These are phyloP conservation scores for Carex cristatella DNA, from an alignment of 176 grass and related monocot species.

Conservation along the genomic window DNA sequence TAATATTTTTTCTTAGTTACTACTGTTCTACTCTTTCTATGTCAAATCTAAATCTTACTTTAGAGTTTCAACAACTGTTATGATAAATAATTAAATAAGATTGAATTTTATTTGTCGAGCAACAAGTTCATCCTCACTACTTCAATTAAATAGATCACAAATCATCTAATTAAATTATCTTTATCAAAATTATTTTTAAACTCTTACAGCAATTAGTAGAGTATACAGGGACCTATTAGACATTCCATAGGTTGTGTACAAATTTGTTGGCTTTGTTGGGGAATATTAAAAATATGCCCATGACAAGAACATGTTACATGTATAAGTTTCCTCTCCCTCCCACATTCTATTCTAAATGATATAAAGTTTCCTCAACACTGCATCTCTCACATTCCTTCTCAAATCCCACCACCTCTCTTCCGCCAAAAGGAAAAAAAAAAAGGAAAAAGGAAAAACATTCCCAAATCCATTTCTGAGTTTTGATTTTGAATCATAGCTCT, in stretches of 20 bases:
- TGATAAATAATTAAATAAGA: not conserved
- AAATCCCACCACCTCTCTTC: not conserved
- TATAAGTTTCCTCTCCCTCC: slow-evolving; percentile 11
- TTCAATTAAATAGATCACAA: not conserved
- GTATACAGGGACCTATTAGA: not conserved
- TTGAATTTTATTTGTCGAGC: not conserved
- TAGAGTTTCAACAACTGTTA: not conserved
- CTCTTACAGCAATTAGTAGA: not conserved
- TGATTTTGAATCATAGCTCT: not conserved
- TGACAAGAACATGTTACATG: slow-evolving; percentile 10
- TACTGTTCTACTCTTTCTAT: not conserved
- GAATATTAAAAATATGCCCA: not conserved
- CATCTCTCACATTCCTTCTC: slow-evolving; percentile 14
- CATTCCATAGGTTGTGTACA: too few species aligned
- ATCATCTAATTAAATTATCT: not conserved
- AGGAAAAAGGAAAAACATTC: not conserved
- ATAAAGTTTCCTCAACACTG: not conserved
- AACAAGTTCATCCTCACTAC: not conserved
- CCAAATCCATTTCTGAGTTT: not conserved
- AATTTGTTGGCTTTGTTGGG: not conserved
- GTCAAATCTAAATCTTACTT: not conserved
- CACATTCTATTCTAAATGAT: slow-evolving; percentile 12
- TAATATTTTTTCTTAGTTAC: not conserved
- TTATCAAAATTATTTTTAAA: not conserved
- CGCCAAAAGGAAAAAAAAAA: not conserved